Base-by-base conservation (phyloP, 2,329 filamentous ascomycete genomes). In the Paracoccidioides lutzii region DNA sequence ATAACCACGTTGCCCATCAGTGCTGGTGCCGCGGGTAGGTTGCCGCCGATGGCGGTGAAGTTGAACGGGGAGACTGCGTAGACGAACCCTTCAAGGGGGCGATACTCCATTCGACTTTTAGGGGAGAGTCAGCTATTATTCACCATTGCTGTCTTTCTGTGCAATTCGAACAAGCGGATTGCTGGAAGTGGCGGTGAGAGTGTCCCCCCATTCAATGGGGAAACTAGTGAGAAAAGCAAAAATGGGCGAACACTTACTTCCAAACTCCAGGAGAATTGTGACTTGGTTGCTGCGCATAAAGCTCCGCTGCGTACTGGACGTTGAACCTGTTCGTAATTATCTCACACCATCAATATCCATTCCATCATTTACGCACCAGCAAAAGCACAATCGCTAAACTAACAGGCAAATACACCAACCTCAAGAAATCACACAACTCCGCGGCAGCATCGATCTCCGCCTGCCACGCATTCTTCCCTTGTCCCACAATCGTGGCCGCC, bases 391-490 rank as follows among this genome's bases (percentile, higher is more conserved):
- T 22, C 22, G 22, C 15, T 49, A 15, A 33, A 42, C 30, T n/a
- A 45, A 3, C 37, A 32, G 52, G 6, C 10, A 35, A 28, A 33
- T n/a, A 37, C 12, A 48, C 58, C 43, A 52, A 77, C 67, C 90
- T 83, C 69, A 97, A 76, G 74, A 97, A 97, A 70, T 98, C 91
- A 63, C 82, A 85, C 64, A 95, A 75, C 78, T 98, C 93, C 7
- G 91, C 91, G 15, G 91, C 91, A 42, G 90, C 81, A 71, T 97
- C 91, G 61, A 97, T 97, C 78, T 98, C 91, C n/a, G 93, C 91
- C 74, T 98, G 91, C 90, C 90, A 97, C 50, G 88, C 89, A 71
- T 96, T 97, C 81, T 97, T 97, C 66, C 93, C 91, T 74, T 98
- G 91, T 59, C 91, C 93, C 37, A 95, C 78, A 82, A 97, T 95